Percentiles rank a stretch among this genome's conserved stretches.
Evolutionary conservation across 371 early-diverging fungal species (phyloP).

Genomic region (Mucor irregularis): DNA sequence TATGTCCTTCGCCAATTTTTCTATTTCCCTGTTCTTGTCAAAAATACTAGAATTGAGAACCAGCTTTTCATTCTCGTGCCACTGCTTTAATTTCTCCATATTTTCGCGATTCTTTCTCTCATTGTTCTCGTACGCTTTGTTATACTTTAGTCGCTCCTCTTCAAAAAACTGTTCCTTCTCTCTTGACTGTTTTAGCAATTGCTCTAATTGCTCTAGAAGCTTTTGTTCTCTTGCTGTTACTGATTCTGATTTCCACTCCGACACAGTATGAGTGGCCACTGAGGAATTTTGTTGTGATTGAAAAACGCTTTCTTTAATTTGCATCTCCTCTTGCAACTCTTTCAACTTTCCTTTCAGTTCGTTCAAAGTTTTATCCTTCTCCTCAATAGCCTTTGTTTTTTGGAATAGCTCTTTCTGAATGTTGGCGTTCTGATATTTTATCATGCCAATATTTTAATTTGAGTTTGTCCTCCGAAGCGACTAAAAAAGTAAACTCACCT

Average conservation of each 20-base stretch:
- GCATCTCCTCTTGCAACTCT: neutral
- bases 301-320: too few species aligned
- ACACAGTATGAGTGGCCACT: too few species aligned
- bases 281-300: too few species aligned
- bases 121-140: neutral
- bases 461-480: too few species aligned
- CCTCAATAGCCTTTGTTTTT: neutral
- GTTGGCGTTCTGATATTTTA: neutral
- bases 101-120: conserved; percentile 10
- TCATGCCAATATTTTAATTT: neutral
- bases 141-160: neutral
- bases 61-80: conserved; percentile 5
- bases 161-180: neutral
- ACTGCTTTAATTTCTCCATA: conserved; percentile 10
- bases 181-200: neutral
- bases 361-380: neutral
- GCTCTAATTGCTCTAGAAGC: neutral
- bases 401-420: neutral
- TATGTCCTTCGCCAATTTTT: conserved; percentile 15
- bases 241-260: too few species aligned
- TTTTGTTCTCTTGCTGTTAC: too few species aligned
- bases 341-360: neutral
- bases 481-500: neutral
- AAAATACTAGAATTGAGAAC: neutral
- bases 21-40: conserved; percentile 6